Evolutionary conservation across 345 rosid genomes (phyloP), one percentile per base, ranked within the genome.

Genomic region (Citrus sinensis): DNA sequence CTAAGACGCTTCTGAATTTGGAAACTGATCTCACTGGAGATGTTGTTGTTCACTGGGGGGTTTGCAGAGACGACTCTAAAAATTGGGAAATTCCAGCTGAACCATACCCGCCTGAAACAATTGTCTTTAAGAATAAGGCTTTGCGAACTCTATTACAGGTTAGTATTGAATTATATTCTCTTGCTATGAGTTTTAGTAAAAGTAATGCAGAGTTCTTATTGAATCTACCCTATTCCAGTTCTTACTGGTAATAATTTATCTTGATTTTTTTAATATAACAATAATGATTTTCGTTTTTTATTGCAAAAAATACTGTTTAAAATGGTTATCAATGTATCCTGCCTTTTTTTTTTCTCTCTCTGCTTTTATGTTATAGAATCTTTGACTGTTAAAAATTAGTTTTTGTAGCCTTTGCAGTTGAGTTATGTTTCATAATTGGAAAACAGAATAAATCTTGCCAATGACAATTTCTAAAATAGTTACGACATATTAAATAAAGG

Each of bases 31-130:
- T 93, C 62, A 90, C 91, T 39, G 98, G 90, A 88, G 90, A 92
- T 83, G 95, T 92, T 75, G 76, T 87, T 85, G 90, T 92, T 79
- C 99, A 95, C 87, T 95, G 99, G 99, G 99, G 99, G 79, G 93
- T 92, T 84, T 93, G 97, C 88, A 93, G 89, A 88, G 91, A 86
- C 80, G 90, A 83, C 71, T 72, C 83, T 51, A 91, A 84, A 88
- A 86, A 78, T 42, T 95, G 99, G 98, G 97, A 91, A 87, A 86
- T 92, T 85, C 97, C 95, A 75, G 80, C 88, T 79, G 90, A 88
- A 70, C 92, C 98, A 46, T 72, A 91, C 85, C 99, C 99, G 27
- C 90, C 90, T 25, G 94, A 84, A 76, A 95, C 99, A 78, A 74
- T 63, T 67, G 74, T 78, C 69, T 95, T 95, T 83, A 91, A 88